Conservation (phyloP, 2,329 filamentous ascomycete species). For the Macrophomina phaseolina region DNA sequence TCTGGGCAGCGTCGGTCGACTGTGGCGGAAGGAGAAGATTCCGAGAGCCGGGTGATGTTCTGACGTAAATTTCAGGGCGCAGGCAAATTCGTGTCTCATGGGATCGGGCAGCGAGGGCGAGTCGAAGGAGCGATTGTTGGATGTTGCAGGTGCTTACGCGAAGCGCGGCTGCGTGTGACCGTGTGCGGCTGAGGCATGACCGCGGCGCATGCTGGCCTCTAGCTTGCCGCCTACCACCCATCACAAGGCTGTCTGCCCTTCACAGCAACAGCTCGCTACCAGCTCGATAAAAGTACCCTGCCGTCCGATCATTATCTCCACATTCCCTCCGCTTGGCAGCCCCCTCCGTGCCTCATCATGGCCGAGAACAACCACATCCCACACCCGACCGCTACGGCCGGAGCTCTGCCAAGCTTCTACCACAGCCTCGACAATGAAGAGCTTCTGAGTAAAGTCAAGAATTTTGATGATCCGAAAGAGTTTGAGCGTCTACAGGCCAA, state of each 20-base stretch:
- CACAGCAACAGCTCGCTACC: background rate
- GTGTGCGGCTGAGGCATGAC: conserved; percentile 25
- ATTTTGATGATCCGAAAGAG: conserved; percentile 60
- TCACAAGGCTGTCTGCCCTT: conserved; percentile 22
- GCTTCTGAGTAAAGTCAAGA: conserved; percentile 50
- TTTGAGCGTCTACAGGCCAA: conserved; percentile 53
- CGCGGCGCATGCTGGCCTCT: conserved; percentile 16
- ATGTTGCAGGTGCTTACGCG: conserved; percentile 18
- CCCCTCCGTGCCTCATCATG: background rate
- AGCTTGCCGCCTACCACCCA: background rate
- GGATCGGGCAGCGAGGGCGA: background rate
- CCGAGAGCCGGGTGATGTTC: background rate
- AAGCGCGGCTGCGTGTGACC: conserved; percentile 26
- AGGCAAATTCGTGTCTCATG: background rate
- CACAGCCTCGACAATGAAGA: conserved; percentile 41
- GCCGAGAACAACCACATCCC: conserved; percentile 12
- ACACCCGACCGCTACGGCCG: background rate
- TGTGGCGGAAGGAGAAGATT: background rate
- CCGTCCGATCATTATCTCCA: background rate
- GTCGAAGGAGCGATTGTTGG: background rate
- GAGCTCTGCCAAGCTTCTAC: conserved; percentile 42
- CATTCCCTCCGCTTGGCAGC: conserved; percentile 1
- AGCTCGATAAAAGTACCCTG: background rate
- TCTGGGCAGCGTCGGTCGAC: background rate
- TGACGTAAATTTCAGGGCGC: conserved; percentile 9